Evolutionary conservation across 768 basidiomycete species (phyloP).

Genomic region (Pleurotus tuoliensis): DNA sequence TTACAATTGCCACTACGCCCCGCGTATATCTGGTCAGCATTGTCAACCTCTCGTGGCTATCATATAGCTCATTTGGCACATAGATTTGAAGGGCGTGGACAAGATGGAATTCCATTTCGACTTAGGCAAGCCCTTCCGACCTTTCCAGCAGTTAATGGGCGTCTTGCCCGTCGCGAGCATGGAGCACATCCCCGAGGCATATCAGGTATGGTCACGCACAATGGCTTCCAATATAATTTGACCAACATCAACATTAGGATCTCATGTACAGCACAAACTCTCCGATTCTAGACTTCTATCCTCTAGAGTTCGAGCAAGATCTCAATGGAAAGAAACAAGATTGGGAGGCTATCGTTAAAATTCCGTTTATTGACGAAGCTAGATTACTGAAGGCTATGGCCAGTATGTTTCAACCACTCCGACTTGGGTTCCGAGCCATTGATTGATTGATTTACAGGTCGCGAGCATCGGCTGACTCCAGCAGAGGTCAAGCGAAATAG

Average conservation of each 20-base stretch:
- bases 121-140: slow-evolving; percentile 84
- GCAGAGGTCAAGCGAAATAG: slow-evolving; percentile 77
- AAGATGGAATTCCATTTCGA: slow-evolving; percentile 84
- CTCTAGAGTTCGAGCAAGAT: slow-evolving; percentile 85
- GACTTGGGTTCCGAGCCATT: neutral
- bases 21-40: slow-evolving; percentile 83
- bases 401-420: slow-evolving; percentile 39
- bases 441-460: slow-evolving; percentile 38
- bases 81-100: slow-evolving; percentile 65
- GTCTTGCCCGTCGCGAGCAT: slow-evolving; percentile 90
- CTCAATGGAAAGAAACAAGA: slow-evolving; percentile 98
- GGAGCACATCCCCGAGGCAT: slow-evolving; percentile 85
- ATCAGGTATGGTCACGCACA: slow-evolving; percentile 49
- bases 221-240: neutral
- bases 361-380: slow-evolving; percentile 90
- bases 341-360: slow-evolving; percentile 99
- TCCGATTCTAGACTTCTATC: slow-evolving; percentile 93
- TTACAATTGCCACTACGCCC: slow-evolving; percentile 97
- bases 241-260: slow-evolving; percentile 46
- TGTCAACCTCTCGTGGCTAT: slow-evolving; percentile 3
- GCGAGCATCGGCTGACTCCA: slow-evolving; percentile 69
- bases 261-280: slow-evolving; percentile 85
- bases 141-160: slow-evolving; percentile 97
- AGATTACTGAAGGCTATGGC: slow-evolving; percentile 81
- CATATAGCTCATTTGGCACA: neutral